Percentiles rank a stretch among this genome's conserved stretches.
These are phyloP conservation scores for Ramaria rubella DNA, from an alignment of 768 basidiomycete species.

Conservation along the genomic window DNA sequence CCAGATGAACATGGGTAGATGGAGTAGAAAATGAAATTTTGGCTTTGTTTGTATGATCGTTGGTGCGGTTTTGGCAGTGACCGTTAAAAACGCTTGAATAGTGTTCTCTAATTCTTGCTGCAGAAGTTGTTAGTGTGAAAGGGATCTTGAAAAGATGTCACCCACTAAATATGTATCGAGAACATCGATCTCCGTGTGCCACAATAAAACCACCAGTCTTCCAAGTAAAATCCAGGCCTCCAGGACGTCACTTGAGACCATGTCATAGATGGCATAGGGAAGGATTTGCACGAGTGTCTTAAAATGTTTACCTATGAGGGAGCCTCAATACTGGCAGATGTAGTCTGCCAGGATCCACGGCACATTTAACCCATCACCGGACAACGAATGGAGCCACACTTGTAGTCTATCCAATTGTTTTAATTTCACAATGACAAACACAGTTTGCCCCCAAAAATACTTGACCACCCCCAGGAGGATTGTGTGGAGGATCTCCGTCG, in stretches of 20 bases:
- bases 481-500: conserved; percentile 9
- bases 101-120: neutral
- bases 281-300: conserved; percentile 18
- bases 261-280: conserved; percentile 23
- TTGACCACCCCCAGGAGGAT: conserved; percentile 10
- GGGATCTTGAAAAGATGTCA: neutral
- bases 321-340: conserved; percentile 24
- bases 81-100: neutral
- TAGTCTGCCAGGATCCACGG: conserved; percentile 25
- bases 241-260: conserved; percentile 24
- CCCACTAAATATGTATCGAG: conserved; percentile 32
- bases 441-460: conserved; percentile 17
- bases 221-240: conserved; percentile 31
- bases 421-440: conserved; percentile 19
- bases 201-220: conserved; percentile 30
- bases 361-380: conserved; percentile 21
- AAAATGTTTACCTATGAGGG: conserved; percentile 30
- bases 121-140: neutral
- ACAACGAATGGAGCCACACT: conserved; percentile 20
- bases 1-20: neutral
- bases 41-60: neutral
- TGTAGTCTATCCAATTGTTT: conserved; percentile 19
- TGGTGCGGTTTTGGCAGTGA: neutral
- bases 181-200: conserved; percentile 35
- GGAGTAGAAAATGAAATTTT: neutral